A percentile compares a stretch with the other conserved stretches of the same genome.
These are phyloP conservation scores for Pyricularia sp. DNA, from an alignment of 2,329 filamentous ascomycete species.

Conservation along the genomic window DNA sequence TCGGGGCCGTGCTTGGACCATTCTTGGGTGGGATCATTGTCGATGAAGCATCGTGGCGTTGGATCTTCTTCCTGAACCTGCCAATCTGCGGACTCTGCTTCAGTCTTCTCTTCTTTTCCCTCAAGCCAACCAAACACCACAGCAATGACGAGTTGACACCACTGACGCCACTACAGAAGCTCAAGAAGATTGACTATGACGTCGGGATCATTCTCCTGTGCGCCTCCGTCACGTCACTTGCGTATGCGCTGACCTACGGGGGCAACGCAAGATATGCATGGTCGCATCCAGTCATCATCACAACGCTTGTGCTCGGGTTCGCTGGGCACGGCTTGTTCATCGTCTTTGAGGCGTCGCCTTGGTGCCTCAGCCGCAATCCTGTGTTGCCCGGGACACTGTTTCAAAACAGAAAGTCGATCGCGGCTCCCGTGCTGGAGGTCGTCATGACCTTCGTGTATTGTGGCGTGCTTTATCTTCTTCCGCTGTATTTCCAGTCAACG, in stretches of 20 bases:
- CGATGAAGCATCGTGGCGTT: slow-evolving; percentile 34
- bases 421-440: slow-evolving; percentile 24
- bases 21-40: slow-evolving; percentile 28
- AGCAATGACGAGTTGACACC: not conserved
- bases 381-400: slow-evolving; percentile 35
- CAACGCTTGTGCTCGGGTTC: not conserved
- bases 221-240: not conserved
- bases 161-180: not conserved
- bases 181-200: not conserved
- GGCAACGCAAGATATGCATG: not conserved
- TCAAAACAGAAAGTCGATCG: slow-evolving; percentile 28
- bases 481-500: slow-evolving; percentile 35
- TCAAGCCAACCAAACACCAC: not conserved
- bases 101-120: not conserved
- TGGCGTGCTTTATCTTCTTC: slow-evolving; percentile 29
- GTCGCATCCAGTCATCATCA: not conserved
- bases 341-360: not conserved
- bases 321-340: not conserved
- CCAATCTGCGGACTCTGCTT: not conserved
- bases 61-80: slow-evolving; percentile 25
- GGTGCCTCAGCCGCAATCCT: slow-evolving; percentile 17
- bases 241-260: not conserved
- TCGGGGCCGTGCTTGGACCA: slow-evolving; percentile 38
- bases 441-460: slow-evolving; percentile 26
- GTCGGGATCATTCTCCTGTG: slow-evolving; percentile 11